These are phyloP conservation scores for Exserohilum turcica DNA, from an alignment of 2,329 filamentous ascomycete genomes.

Conservation along the genomic window DNA sequence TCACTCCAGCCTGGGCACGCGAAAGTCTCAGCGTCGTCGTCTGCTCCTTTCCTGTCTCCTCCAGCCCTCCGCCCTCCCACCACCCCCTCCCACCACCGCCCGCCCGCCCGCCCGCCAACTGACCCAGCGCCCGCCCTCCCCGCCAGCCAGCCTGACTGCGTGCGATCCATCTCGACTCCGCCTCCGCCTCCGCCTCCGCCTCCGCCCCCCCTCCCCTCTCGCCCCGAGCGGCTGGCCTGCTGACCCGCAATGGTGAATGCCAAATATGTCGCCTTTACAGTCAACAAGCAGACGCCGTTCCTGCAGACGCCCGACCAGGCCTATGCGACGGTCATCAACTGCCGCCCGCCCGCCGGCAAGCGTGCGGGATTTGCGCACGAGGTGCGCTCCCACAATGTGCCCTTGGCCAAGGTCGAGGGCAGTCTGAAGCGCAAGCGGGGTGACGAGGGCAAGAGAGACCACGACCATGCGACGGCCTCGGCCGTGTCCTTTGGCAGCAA, in stretches of 20 bases:
- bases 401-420: constrained; percentile 35
- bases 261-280: constrained; percentile 47
- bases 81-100: constrained; percentile 7
- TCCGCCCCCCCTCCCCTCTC: constrained; percentile 11
- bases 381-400: constrained; percentile 38
- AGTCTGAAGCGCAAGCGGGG: constrained; percentile 36
- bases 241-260: constrained; percentile 47
- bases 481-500: constrained; percentile 6
- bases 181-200: too few relatives aligned
- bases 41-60: constrained; percentile 26
- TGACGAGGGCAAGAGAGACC: constrained; percentile 14
- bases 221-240: constrained; percentile 40
- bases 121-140: too few relatives aligned
- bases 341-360: constrained; percentile 38
- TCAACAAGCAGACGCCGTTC: constrained; percentile 44
- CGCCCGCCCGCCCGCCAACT: not conserved
- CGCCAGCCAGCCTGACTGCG: constrained; percentile 20
- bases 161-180: constrained; percentile 21
- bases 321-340: constrained; percentile 44
- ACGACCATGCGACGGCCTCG: constrained; percentile 6
- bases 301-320: constrained; percentile 35
- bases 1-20: constrained; percentile 34
- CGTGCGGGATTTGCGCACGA: constrained; percentile 30
- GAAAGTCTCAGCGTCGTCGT: constrained; percentile 34
- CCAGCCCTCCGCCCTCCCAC: constrained; percentile 20